A percentile compares a stretch with the other conserved stretches of the same genome.
These are phyloP conservation scores for Lentinula novae-zelandiae DNA, from an alignment of 1,284 basidiomycete genomes.

Conservation along the genomic window DNA sequence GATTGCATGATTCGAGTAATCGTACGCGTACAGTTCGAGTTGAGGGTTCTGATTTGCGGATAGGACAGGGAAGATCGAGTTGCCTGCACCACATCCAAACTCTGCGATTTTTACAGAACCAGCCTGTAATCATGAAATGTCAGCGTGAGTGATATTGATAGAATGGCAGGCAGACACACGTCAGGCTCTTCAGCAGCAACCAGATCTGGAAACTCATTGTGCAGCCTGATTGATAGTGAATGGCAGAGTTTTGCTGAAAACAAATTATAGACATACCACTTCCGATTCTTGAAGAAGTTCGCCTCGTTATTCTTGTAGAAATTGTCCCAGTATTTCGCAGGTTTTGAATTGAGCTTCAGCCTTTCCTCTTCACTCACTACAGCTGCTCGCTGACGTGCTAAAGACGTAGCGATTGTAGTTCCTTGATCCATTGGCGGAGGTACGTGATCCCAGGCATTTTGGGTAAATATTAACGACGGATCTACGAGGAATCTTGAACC, in stretches of 20 bases:
- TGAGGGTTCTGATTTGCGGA: conserved; percentile 80
- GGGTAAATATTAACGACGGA: conserved; percentile 63
- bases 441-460: conserved; percentile 89
- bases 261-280: conserved; percentile 52
- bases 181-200: conserved; percentile 64
- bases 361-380: conserved; percentile 71
- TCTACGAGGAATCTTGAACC: conserved; percentile 56
- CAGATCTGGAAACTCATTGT: conserved; percentile 89
- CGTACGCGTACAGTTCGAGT: conserved; percentile 77
- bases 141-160: conserved; percentile 10
- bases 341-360: conserved; percentile 69
- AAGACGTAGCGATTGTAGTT: conserved; percentile 62
- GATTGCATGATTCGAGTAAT: conserved; percentile 89
- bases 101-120: conserved; percentile 76
- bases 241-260: not conserved
- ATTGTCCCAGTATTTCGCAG: conserved; percentile 78
- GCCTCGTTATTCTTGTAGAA: conserved; percentile 39
- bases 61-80: conserved; percentile 89
- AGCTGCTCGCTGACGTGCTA: conserved; percentile 61
- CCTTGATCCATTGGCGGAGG: conserved; percentile 78
- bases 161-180: conserved; percentile 35
- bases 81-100: conserved; percentile 91
- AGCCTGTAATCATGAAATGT: conserved; percentile 44
- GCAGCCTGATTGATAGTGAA: conserved; percentile 53
- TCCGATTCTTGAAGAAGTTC: conserved; percentile 80